Conservation (phyloP, 352 stramenopile genomes). For the Pythium sukuiense region DNA sequence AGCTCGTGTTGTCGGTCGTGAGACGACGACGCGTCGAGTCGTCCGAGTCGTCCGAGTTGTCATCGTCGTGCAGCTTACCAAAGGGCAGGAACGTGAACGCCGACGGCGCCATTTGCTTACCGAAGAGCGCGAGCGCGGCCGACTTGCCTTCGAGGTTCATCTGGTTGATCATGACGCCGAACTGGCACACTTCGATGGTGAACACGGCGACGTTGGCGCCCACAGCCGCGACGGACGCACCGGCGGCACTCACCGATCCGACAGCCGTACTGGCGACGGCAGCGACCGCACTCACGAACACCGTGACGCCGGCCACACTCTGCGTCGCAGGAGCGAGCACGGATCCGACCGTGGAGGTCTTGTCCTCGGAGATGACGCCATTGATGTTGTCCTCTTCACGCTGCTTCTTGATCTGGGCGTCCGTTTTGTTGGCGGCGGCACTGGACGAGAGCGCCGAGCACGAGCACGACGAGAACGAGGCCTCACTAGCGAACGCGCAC, state of each 20-base stretch:
- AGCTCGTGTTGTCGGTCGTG: constrained; percentile 21
- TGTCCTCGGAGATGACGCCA: constrained; percentile 68
- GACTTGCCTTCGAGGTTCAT: constrained; percentile 75
- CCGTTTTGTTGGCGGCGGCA: constrained; percentile 31
- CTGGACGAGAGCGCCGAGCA: constrained; percentile 63
- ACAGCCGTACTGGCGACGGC: constrained; percentile 65
- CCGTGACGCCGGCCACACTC: constrained; percentile 68
- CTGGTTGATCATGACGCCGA: constrained; percentile 75
- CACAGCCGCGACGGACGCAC: constrained; percentile 49
- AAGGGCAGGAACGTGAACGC: constrained; percentile 81
- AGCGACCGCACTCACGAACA: constrained; percentile 69
- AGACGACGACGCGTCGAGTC: constrained; percentile 36
- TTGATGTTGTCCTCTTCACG: constrained; percentile 40
- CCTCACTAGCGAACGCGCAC: constrained; percentile 61
- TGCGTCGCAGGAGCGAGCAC: constrained; percentile 67
- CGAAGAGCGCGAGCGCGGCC: constrained; percentile 61
- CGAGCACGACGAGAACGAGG: constrained; percentile 64
- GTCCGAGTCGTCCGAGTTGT: constrained; percentile 16
- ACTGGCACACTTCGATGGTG: constrained; percentile 81
- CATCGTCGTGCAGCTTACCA: constrained; percentile 46
- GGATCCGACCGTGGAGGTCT: constrained; percentile 51
- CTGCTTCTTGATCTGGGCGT: constrained; percentile 62
- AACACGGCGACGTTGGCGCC: constrained; percentile 67
- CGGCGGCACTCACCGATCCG: constrained; percentile 37
- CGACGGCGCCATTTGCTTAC: constrained; percentile 71